phyloP scores from a whole-genome alignment of 2,329 filamentous ascomycete genomes.

The Plectosphaerella plurivora region DNA sequence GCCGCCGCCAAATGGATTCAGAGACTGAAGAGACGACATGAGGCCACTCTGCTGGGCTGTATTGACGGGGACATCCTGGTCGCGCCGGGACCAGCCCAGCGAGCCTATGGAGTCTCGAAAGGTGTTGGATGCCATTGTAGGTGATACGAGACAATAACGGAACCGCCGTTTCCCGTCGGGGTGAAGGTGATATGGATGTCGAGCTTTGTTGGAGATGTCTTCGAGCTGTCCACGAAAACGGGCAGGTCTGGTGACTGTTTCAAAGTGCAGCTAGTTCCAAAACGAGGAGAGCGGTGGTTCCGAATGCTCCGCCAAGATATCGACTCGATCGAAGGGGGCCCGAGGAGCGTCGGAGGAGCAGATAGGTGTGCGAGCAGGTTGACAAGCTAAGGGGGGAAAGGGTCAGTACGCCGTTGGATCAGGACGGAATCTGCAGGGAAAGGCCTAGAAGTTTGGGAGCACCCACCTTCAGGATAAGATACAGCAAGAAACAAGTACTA shows the following conservation, averaged over 20 bases:
- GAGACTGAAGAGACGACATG: slow-evolving; percentile 72
- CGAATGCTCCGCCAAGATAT: too few species aligned
- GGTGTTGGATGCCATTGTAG: slow-evolving; percentile 74
- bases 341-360: too few species aligned
- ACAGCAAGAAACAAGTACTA: neutral
- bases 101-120: slow-evolving; percentile 96
- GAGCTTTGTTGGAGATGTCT: neutral
- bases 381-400: too few species aligned
- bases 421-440: too few species aligned
- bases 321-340: too few species aligned
- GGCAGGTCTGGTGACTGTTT: neutral
- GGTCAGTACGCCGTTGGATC: too few species aligned
- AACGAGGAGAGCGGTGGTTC: neutral
- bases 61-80: slow-evolving; percentile 69
- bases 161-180: neutral
- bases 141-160: neutral
- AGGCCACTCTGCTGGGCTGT: slow-evolving; percentile 69
- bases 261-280: neutral
- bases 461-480: too few species aligned
- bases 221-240: neutral
- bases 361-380: too few species aligned
- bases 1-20: slow-evolving; percentile 82
- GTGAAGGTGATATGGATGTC: neutral
- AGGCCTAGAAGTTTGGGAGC: too few species aligned
- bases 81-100: slow-evolving; percentile 87